These are phyloP conservation scores for Astrothelium macrocarpum DNA, from an alignment of 495 filamentous ascomycete species.

Conservation along the genomic window DNA sequence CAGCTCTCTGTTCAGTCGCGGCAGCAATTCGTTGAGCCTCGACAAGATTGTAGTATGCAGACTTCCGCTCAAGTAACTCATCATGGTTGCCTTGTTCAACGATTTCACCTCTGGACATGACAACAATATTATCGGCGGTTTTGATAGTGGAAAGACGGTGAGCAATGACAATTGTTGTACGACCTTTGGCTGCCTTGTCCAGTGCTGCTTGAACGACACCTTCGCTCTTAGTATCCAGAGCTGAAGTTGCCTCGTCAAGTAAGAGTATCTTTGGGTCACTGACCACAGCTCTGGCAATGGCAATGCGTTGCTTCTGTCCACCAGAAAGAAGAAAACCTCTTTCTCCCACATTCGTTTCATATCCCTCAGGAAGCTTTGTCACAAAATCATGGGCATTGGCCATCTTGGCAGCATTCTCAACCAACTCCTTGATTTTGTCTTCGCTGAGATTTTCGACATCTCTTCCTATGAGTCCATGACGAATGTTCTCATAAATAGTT, in stretches of 20 bases:
- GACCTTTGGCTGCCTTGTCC: constrained; percentile 75
- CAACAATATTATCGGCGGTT: constrained; percentile 89
- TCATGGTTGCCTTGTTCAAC: constrained; percentile 85
- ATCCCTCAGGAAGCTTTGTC: constrained; percentile 69
- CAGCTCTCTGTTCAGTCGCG: constrained; percentile 37
- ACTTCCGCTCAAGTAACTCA: constrained; percentile 48
- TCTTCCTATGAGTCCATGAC: constrained; percentile 80
- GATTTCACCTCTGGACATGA: constrained; percentile 74
- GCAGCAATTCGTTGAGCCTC: constrained; percentile 71
- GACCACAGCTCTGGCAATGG: constrained; percentile 80
- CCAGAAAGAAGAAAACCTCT: constrained; percentile 86
- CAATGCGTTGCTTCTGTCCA: constrained; percentile 93
- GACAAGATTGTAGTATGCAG: constrained; percentile 67
- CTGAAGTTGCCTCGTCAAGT: constrained; percentile 89
- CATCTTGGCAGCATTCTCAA: constrained; percentile 75
- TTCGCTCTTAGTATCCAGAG: constrained; percentile 92
- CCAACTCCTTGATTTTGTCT: constrained; percentile 57
- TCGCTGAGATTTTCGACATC: constrained; percentile 54
- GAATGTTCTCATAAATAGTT: constrained; percentile 79
- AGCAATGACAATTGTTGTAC: constrained; percentile 93
- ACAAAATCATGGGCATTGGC: constrained; percentile 94
- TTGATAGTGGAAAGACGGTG: constrained; percentile 92
- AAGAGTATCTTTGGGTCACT: constrained; percentile 92
- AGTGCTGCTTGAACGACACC: constrained; percentile 90
- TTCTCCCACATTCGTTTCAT: constrained; percentile 91